Percentiles rank a stretch among this genome's conserved stretches.
Evolutionary conservation across 2,329 filamentous ascomycete species (phyloP).

Genomic region (Plenodomus biglobosus): DNA sequence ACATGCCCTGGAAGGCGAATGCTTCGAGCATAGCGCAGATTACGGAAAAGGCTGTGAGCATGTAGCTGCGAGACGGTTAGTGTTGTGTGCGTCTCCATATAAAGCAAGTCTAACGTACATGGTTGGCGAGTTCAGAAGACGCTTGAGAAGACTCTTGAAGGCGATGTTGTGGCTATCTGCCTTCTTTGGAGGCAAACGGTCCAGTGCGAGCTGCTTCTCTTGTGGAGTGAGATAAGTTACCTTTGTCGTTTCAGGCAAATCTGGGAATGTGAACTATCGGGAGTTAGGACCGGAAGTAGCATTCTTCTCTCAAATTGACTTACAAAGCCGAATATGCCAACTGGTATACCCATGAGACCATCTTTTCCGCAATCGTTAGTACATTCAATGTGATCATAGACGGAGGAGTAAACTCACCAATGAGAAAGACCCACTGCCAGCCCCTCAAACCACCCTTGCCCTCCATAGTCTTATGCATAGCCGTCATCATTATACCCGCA

Average conservation of each 20-base stretch:
- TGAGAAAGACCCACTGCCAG: conserved; percentile 32
- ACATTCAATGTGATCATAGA: no score
- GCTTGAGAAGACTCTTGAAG: conserved; percentile 16
- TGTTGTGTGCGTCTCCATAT: no score
- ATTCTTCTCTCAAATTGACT: neutral
- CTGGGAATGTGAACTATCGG: conserved; percentile 25
- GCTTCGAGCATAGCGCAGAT: conserved; percentile 40
- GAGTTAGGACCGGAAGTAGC: no score
- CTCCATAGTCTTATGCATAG: conserved; percentile 27
- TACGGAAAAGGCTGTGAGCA: conserved; percentile 43
- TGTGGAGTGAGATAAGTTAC: conserved; percentile 14
- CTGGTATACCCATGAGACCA: conserved; percentile 26
- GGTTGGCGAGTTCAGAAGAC: conserved; percentile 16
- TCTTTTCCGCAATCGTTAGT: conserved; percentile 10
- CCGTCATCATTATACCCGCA: conserved; percentile 31
- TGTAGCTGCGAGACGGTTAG: conserved; percentile 31
- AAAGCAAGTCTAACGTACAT: conserved; percentile 14
- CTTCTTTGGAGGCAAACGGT: conserved; percentile 23
- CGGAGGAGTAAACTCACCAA: conserved; percentile 14
- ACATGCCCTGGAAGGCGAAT: conserved; percentile 26
- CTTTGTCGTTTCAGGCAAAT: conserved; percentile 21
- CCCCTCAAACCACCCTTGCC: conserved; percentile 18
- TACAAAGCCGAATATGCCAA: conserved; percentile 26
- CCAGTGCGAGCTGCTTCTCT: conserved; percentile 22
- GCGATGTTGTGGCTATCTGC: conserved; percentile 22